Evolutionary conservation across 306 rosid genomes (phyloP), one percentile per base, ranked within the genome.

Genomic region (Hylodesmum podocarpum): DNA sequence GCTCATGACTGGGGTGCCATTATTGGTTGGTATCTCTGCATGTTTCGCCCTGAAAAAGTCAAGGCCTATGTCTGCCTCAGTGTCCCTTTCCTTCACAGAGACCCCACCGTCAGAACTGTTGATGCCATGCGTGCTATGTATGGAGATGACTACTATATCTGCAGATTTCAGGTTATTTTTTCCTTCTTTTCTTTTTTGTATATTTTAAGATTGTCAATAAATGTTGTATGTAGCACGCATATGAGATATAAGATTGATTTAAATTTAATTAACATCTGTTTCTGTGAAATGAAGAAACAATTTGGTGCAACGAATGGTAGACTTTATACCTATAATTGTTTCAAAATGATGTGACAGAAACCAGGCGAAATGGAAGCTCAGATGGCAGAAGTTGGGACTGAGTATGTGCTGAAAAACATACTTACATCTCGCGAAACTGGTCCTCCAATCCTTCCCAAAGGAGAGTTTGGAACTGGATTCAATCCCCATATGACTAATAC

Each of bases 1-100:
- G 87, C 47, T 7, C 89, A 86, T 29, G 89, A 86, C n/a, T 83
- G 83, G 89, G 87, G 89, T 6, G 83, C 89, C 15, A 0, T 73
- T 0, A 39, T 86, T 0, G 89, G 85, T 44, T 86, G 87, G 87
- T 61, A 72, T 14, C 39, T 86, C 59, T 83, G 85, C 13, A 1
- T 80, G 81, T 86, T 86, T 68, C 83, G 85, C 0, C 87, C 81
- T 3, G 85, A 83, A 0, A 76, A 22, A 72, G 16, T 86, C 1
- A 83, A 54, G 25, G 81, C 87, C 3, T 83, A 76, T 55, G 85
- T 83, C 2, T 80, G 85, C 40, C 83, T 86, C 43, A 72, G 83
- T 41, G 81, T 73, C 5, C 89, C 87, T 0, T 24, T 68, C 3
- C 0, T 64, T 0, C 79, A 3, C 3, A 62, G 85, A 77, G 2